Evolutionary conservation across 2,329 filamentous ascomycete species (phyloP).

Genomic region (Truncatella angustata): DNA sequence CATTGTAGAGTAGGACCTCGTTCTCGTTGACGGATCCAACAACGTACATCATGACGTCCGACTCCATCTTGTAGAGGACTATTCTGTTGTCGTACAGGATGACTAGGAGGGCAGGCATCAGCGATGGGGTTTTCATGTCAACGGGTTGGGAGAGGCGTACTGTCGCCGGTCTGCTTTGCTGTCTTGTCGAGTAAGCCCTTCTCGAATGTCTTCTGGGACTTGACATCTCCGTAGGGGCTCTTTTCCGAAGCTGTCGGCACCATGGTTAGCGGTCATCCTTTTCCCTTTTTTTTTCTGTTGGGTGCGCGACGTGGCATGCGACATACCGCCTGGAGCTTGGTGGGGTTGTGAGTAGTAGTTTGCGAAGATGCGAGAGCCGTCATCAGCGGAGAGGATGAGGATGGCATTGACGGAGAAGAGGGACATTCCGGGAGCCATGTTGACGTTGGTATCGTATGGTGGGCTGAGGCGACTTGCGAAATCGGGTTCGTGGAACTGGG

Average conservation of each 20-base stretch:
- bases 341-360: constrained; percentile 64
- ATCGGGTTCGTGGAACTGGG: too few species aligned
- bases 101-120: constrained; percentile 60
- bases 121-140: neutral
- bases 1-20: constrained; percentile 94
- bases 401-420: constrained; percentile 76
- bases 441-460: constrained; percentile 12
- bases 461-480: too few species aligned
- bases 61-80: constrained; percentile 97
- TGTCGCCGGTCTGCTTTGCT: constrained; percentile 73
- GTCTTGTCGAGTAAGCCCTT: constrained; percentile 96
- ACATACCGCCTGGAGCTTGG: constrained; percentile 30
- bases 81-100: constrained; percentile 97
- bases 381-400: constrained; percentile 78
- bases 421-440: constrained; percentile 73
- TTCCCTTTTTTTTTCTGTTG: neutral
- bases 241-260: constrained; percentile 46
- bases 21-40: constrained; percentile 92
- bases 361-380: constrained; percentile 86
- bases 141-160: neutral
- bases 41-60: constrained; percentile 93
- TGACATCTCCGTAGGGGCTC: constrained; percentile 83
- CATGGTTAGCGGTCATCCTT: too few species aligned
- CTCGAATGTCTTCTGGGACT: constrained; percentile 95
- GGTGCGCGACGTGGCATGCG: constrained; percentile 17